These are phyloP conservation scores for Musa schizocarpa DNA, from an alignment of 176 grass and related monocot genomes.

Conservation along the genomic window DNA sequence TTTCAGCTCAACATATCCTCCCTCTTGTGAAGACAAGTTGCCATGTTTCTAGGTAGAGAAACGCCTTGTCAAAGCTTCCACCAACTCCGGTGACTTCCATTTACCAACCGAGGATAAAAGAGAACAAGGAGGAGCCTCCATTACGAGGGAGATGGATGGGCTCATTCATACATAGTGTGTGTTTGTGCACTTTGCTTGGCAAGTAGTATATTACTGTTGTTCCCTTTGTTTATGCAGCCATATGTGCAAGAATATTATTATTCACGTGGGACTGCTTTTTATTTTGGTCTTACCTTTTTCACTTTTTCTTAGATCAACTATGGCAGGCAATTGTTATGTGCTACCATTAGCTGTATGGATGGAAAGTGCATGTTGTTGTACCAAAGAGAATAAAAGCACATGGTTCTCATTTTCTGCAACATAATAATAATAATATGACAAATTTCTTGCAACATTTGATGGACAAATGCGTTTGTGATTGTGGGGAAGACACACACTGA, in stretches of 20 bases:
- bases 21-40: neutral
- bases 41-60: neutral
- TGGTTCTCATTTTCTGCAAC: neutral
- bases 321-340: neutral
- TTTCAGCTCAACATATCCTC: neutral
- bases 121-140: neutral
- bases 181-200: neutral
- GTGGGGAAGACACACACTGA: too few relatives aligned
- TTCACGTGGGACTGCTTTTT: neutral
- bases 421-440: too few relatives aligned
- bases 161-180: neutral
- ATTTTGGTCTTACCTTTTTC: neutral
- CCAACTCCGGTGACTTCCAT: neutral
- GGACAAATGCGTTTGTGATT: too few relatives aligned
- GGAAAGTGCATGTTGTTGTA: neutral
- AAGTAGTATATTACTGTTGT: neutral
- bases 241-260: neutral
- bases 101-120: neutral
- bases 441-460: too few relatives aligned
- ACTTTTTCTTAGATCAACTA: neutral
- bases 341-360: neutral
- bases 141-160: neutral
- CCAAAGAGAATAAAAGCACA: neutral
- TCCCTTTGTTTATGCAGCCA: neutral
- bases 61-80: neutral